These are phyloP conservation scores for Aspergillus aculeatus DNA, from an alignment of 2,329 filamentous ascomycete species.

Conservation along the genomic window DNA sequence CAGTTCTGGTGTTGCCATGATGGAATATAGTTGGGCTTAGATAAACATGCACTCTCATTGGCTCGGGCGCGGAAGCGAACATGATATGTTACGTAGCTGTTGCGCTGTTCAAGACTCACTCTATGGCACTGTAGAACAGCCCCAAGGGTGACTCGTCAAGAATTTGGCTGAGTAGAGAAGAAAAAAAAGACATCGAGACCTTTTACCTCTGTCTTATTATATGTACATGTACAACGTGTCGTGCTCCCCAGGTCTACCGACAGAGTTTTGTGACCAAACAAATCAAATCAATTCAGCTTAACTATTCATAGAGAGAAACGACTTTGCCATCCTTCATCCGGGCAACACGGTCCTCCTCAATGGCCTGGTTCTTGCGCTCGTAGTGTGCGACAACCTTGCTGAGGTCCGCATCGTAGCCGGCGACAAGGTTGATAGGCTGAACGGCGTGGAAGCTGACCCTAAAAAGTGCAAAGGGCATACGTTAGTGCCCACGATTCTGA, in stretches of 20 bases:
- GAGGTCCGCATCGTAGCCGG: constrained; percentile 60
- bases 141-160: not conserved
- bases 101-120: not conserved
- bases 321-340: constrained; percentile 47
- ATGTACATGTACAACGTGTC: constrained; percentile 40
- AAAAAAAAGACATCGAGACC: constrained; percentile 28
- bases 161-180: constrained; percentile 17
- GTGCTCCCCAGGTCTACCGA: constrained; percentile 25
- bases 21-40: not conserved
- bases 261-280: constrained; percentile 19
- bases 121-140: not conserved
- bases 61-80: not conserved
- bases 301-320: constrained; percentile 45
- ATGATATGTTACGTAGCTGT: not conserved
- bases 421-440: constrained; percentile 63
- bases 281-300: constrained; percentile 20
- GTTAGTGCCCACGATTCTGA: not conserved
- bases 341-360: constrained; percentile 56
- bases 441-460: constrained; percentile 61
- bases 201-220: constrained; percentile 30
- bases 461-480: constrained; percentile 14
- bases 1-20: not conserved
- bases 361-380: constrained; percentile 56
- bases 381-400: constrained; percentile 63
- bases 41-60: constrained; percentile 2